Conservation (phyloP, 2,329 filamentous ascomycete genomes). For the Aspergillus hiratsukae region DNA sequence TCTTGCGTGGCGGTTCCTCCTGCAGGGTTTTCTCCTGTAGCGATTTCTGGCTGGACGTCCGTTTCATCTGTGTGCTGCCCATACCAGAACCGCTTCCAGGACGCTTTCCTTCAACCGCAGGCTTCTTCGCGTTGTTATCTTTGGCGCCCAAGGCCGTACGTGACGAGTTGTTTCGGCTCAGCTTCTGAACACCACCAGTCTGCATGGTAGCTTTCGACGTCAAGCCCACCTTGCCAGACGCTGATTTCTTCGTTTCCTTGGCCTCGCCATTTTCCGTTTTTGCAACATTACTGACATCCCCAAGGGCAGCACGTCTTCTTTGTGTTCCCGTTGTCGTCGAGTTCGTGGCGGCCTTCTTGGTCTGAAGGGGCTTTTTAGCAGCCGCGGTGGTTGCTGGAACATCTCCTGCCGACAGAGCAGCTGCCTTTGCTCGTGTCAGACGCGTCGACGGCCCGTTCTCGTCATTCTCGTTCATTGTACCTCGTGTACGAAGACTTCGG, state of each 20-base stretch:
- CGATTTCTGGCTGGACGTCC: slow-evolving; percentile 50
- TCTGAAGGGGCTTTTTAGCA: slow-evolving; percentile 61
- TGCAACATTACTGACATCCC: slow-evolving; percentile 91
- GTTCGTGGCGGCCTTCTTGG: slow-evolving; percentile 59
- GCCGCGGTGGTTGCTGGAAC: slow-evolving; percentile 55
- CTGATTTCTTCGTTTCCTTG: slow-evolving; percentile 69
- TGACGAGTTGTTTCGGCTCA: slow-evolving; percentile 55
- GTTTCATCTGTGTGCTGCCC: slow-evolving; percentile 64
- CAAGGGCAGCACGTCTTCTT: slow-evolving; percentile 78
- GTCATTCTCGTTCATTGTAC: slow-evolving; percentile 87
- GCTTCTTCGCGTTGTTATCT: slow-evolving; percentile 60
- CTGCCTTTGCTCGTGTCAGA: slow-evolving; percentile 88
- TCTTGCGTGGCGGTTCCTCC: slow-evolving; percentile 65
- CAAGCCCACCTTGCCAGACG: slow-evolving; percentile 59
- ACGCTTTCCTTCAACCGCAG: slow-evolving; percentile 61
- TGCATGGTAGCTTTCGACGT: slow-evolving; percentile 74
- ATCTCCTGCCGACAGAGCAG: slow-evolving; percentile 53
- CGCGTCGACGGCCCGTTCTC: slow-evolving; percentile 79
- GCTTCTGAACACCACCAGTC: slow-evolving; percentile 76
- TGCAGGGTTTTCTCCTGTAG: slow-evolving; percentile 56
- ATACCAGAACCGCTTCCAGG: slow-evolving; percentile 68
- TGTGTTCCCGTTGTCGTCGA: slow-evolving; percentile 47
- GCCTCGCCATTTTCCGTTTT: slow-evolving; percentile 59
- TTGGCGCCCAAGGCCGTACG: slow-evolving; percentile 63
- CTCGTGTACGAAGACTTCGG: slow-evolving; percentile 68